Base-by-base conservation (phyloP, 139 green algal genomes). In the Deuterostichococcus epilithicus region DNA sequence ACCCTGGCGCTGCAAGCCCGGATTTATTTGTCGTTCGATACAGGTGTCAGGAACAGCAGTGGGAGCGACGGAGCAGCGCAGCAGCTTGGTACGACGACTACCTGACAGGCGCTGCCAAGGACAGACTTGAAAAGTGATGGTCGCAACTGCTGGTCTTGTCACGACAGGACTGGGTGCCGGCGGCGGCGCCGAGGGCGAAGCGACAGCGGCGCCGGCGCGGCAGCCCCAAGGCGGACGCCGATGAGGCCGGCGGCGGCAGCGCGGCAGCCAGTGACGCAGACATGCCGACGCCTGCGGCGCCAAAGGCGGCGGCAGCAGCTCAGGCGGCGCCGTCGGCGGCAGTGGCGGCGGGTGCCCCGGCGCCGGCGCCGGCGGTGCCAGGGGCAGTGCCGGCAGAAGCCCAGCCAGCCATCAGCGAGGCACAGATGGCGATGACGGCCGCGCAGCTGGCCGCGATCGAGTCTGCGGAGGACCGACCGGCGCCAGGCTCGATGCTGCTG, bases 401-500 rank as follows among this genome's bases (percentile, higher is more conserved):
- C 10, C 60, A 52, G 35, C 65, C 52, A 33, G 52, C 70, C 39
- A 52, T 79, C 65, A 45, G 37, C 4, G 76, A 30, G 42, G 45
- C 72, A 35, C 68, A 58, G 26, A 76, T 77, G 60, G 39, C 47
- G 30, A 70, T 20, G 52, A 28, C 18, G 52, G 68, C 68, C 30
- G 68, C 33, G 15, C 8, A 73, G 39, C 35, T 73, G 33, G 34
- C 34, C 34, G 33, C 6, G 34, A 3, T 34, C 5, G 25, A 83
- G 73, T 18, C 23, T 36, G 2, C 34, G 5, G 22, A 68, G 5
- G 73, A 67, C 23, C 35, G 78, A 28, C 39, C 44, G 20, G 35
- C 52, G 8, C 59, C 79, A 4, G 80, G 80, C 23, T 68, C 70
- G 1, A 70, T 84, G 39, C 80, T 84, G 26, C 70, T 84, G 69